Evolutionary conservation across 805 yeast species (phyloP).

Genomic region (Scheffersomyces ergatensis): DNA sequence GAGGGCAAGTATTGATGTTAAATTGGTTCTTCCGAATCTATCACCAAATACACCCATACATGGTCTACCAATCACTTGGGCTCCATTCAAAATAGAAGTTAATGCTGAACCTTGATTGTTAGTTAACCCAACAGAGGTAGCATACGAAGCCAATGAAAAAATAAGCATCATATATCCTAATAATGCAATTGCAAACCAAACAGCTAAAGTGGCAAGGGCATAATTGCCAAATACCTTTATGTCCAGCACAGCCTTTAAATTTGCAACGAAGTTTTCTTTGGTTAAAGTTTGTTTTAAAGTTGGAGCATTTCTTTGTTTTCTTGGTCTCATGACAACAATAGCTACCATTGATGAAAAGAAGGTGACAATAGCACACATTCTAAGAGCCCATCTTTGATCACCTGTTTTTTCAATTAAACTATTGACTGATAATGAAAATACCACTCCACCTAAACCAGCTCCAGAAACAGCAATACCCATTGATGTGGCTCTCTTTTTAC

Average conservation of each 20-base stretch:
- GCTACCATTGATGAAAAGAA: conserved; percentile 34
- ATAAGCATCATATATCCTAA: conserved; percentile 36
- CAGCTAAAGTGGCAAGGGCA: conserved; percentile 20
- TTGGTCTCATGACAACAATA: conserved; percentile 42
- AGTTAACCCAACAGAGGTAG: conserved; percentile 43
- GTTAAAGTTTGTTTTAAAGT: conserved; percentile 21
- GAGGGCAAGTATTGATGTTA: conserved; percentile 18
- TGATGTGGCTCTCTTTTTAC: conserved; percentile 42
- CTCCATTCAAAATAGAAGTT: conserved; percentile 38
- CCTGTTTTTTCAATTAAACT: conserved; percentile 40
- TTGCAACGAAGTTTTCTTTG: conserved; percentile 14
- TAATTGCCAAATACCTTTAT: conserved; percentile 19
- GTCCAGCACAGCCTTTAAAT: conserved; percentile 36
- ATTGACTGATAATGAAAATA: conserved; percentile 43
- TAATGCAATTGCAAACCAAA: conserved; percentile 36
- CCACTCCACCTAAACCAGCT: conserved; percentile 52
- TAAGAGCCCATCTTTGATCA: conserved; percentile 42
- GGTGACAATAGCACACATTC: conserved; percentile 36
- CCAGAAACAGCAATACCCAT: conserved; percentile 49
- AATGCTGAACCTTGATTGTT: conserved; percentile 27
- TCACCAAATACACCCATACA: conserved; percentile 48
- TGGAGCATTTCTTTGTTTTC: conserved; percentile 29
- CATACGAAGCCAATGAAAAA: conserved; percentile 39
- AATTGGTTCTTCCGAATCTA: conserved; percentile 44
- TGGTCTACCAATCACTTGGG: conserved; percentile 50